Evolutionary conservation across 371 early-diverging fungal species (phyloP), one percentile per base, ranked within the genome.

Genomic region (Rhizopus sp.): DNA sequence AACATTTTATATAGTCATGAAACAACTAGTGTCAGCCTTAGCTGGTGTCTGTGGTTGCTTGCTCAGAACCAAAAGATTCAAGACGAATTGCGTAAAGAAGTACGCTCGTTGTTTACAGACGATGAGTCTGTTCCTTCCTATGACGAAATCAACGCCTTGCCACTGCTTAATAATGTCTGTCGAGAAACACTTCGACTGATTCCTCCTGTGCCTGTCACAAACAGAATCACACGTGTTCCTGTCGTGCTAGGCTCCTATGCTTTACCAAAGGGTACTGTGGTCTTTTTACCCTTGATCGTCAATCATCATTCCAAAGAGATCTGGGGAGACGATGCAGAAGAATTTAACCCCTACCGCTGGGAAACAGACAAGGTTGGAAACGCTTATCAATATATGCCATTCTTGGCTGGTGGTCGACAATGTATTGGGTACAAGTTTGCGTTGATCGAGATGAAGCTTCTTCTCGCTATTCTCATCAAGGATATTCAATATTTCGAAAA

Each of bases 291-390:
- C 1, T 68, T 73, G 0, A 76, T 76, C 32, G 70, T 68, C 5
- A 73, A 65, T 10, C 86, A 85, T 42, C 77, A 75, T 50, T 69
- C 69, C 49, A 70, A 59, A 52, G 65, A 70, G 9, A 69, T 75
- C 54, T 89, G 88, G 89, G 89, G 89, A 3, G 77, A 77, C 12
- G 85, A 89, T 61, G 84, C 77, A 3, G 71, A 83, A 50, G 74
- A 73, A 34, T 89, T 86, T 59, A 70, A 76, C 7, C 89, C 89
- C 10, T 77, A 73, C 10, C 75, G 89, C 29, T 89, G 89, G 88
- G 57, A 70, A 0, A 61, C 69, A 23, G 51, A 63, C n/a, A 49
- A 55, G 13, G 44, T 65, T 1, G 62, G 62, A 29, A 65, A 68
- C n/a, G 70, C 77, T 0, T 80, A 80, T 50, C 76, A 80, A 5